phyloP scores from a whole-genome alignment of 768 basidiomycete genomes.

The Tulasnella sp. region DNA sequence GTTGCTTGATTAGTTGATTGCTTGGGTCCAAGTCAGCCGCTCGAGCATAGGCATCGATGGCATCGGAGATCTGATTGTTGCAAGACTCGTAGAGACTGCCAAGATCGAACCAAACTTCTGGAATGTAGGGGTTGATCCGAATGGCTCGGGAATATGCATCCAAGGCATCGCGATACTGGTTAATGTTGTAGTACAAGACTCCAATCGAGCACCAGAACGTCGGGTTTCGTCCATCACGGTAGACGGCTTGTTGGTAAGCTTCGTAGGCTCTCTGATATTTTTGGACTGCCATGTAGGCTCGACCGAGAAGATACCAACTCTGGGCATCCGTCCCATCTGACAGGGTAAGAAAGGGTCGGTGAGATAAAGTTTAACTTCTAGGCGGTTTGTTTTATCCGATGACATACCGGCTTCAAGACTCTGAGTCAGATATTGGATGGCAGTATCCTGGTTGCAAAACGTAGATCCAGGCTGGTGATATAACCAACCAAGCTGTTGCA shows the following conservation, averaged over 20 bases:
- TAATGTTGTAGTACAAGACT: slow-evolving; percentile 98
- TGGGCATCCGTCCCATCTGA: slow-evolving; percentile 92
- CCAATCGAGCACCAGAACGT: slow-evolving; percentile 99
- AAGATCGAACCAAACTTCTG: slow-evolving; percentile 91
- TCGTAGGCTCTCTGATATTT: slow-evolving; percentile 99
- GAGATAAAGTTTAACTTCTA: neutral
- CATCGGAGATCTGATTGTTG: slow-evolving; percentile 97
- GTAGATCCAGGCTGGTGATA: slow-evolving; percentile 91
- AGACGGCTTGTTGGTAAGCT: slow-evolving; percentile 97
- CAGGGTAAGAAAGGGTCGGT: neutral
- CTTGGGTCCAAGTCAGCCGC: slow-evolving; percentile 86
- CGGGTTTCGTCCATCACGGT: slow-evolving; percentile 95
- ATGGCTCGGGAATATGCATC: slow-evolving; percentile 99
- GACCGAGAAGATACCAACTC: slow-evolving; percentile 96
- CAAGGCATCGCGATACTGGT: slow-evolving; percentile 96
- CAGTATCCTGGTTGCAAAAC: slow-evolving; percentile 92
- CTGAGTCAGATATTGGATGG: slow-evolving; percentile 87
- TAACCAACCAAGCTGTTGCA: slow-evolving; percentile 95
- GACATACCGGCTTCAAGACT: slow-evolving; percentile 82
- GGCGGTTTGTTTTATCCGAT: neutral
- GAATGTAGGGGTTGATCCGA: slow-evolving; percentile 96
- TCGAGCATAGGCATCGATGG: slow-evolving; percentile 94
- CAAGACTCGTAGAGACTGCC: slow-evolving; percentile 95
- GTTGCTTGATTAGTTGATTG: slow-evolving; percentile 70
- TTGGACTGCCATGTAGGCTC: slow-evolving; percentile 96